Base-by-base conservation (phyloP, 2,329 filamentous ascomycete genomes). In the Paecilomyces sp. region DNA sequence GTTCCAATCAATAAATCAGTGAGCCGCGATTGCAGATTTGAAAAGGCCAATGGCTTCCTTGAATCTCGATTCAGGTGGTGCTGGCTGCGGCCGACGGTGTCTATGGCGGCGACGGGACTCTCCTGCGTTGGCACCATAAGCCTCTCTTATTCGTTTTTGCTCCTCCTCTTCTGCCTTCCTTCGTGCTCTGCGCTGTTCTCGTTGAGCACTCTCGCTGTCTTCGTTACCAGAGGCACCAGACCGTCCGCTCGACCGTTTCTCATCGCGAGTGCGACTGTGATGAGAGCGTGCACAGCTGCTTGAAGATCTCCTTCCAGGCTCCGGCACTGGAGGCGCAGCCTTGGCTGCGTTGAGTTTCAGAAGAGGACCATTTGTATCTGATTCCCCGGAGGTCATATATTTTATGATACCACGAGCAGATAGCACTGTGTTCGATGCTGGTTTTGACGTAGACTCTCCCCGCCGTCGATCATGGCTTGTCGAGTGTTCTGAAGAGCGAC, bases 361-460 rank as follows among this genome's bases (percentile, higher is more conserved):
- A 15, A 77, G 66, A n/a, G 72, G 75, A 0, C 69, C 71, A 31
- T 72, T 71, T 18, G 72, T 75, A 56, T 77, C 72, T 4, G 75
- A 76, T 51, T 76, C 69, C n/a, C 74, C 77, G 15, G 70, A 70
- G 15, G 70, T 72, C 66, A 77, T 72, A 58, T 72, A 76, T 30
- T 70, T 68, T 36, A 74, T 60, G 61, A 72, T 72, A 47, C 68
- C 67, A 53, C 68, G 66, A 36, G 67, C 69, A 22, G 60, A 67
- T 11, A 64, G 63, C 11, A 61, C 61, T 12, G 67, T 61, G 2
- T 63, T 34, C 3, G 68, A 61, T 15, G 64, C 57, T 28, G 65
- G 61, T 60, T 69, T 73, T 3, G 74, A 72, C 7, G 71, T 70
- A 13, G 69, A 67, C 22, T 64, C 62, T 50, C 57, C 62, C 33